Base-by-base conservation (phyloP, 352 stramenopile genomes). In the Hyaloperonospora brassicae region DNA sequence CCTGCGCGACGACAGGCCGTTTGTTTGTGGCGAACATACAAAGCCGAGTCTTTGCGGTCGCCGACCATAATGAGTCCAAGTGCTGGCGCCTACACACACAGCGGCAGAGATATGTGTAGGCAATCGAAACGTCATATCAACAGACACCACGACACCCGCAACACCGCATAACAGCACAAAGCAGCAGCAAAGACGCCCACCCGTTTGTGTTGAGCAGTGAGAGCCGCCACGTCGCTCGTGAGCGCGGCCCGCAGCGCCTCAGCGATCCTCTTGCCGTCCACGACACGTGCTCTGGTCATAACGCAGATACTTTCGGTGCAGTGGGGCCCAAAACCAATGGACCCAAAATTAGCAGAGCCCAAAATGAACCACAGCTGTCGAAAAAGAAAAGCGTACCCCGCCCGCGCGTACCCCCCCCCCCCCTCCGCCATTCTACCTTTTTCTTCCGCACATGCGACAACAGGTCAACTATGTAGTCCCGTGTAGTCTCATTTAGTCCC, bases 1-100 rank as follows among this genome's bases (percentile, higher is more conserved):
- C 96, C 96, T 2, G 92, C 79, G 67, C 97, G 89, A 35, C 78
- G 78, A 50, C 95, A 98, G 17, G 96, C 97, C 48, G 93, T 92
- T 62, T 97, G 93, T 75, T 99, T 99, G 73, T 97, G 98, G 42
- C 95, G 86, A 34, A 99, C 97, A 67, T 99, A 99, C 23, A 97
- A 90, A 17, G 83, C 81, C 47, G 94, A 98, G 68, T 99, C 97
- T 50, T 87, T 92, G 45, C 96, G 84, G 54, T 95, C 76, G 45
- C 97, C 97, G 5, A 99, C 95, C 71, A 99, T 94, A 55, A 99
- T 97, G 7, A 99, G 89, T 11, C 96, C 97, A 1, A 99, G 79
- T 3, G 96, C 97, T 35, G 97, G 97, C 6, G 76, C 67, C 80
- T 93, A 47, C 1, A 51, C n/a, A 42, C 11, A 31, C 1, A 3